phyloP scores from a whole-genome alignment of 2,329 filamentous ascomycete genomes.

The Pochonia chlamydosporia region DNA sequence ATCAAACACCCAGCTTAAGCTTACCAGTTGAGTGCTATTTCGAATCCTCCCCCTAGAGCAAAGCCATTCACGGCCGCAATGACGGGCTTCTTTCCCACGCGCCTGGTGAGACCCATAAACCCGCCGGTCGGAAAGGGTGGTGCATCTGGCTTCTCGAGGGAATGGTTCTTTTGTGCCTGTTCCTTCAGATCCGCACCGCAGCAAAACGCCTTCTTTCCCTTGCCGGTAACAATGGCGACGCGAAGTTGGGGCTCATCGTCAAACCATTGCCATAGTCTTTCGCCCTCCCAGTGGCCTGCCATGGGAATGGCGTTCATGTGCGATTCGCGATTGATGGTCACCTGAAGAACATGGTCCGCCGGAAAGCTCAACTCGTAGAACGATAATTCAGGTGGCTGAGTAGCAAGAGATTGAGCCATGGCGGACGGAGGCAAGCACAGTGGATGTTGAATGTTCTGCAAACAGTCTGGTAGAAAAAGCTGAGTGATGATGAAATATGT shows the following conservation, averaged over 20 bases:
- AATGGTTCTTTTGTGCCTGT: constrained; percentile 22
- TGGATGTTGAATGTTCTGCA: too few relatives aligned
- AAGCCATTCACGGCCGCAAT: constrained; percentile 55
- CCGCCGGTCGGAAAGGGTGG: constrained; percentile 33
- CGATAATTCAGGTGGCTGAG: constrained; percentile 10
- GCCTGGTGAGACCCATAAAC: constrained; percentile 42
- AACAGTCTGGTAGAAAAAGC: too few relatives aligned
- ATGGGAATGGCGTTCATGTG: constrained; percentile 40
- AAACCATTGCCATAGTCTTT: constrained; percentile 46
- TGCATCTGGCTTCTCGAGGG: constrained; percentile 10
- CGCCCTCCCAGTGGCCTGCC: constrained; percentile 41
- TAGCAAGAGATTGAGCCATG: constrained; percentile 11
- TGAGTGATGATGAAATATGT: too few relatives aligned
- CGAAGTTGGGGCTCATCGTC: constrained; percentile 42
- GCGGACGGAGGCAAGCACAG: neutral
- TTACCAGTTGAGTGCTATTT: constrained; percentile 49
- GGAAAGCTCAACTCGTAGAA: constrained; percentile 35
- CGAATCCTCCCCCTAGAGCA: constrained; percentile 51
- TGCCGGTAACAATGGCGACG: constrained; percentile 45
- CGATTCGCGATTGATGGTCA: constrained; percentile 45
- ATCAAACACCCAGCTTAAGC: constrained; percentile 9
- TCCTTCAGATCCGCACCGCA: constrained; percentile 51
- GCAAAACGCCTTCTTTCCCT: constrained; percentile 46
- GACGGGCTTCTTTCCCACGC: constrained; percentile 54
- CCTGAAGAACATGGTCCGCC: constrained; percentile 39